Evolutionary conservation across 441 rosid genomes (phyloP).

Genomic region (Adansonia gregorii): DNA sequence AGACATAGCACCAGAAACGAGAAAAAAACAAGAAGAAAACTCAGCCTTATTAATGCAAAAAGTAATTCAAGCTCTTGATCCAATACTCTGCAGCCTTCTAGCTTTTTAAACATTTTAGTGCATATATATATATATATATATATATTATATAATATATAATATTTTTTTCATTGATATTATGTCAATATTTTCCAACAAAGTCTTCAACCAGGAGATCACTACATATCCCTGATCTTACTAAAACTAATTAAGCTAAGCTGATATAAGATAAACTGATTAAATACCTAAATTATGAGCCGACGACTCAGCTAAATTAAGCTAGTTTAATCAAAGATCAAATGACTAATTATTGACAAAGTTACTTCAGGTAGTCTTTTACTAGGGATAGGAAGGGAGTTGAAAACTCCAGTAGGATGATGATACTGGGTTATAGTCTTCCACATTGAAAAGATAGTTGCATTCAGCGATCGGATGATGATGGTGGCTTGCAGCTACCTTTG

Average conservation of each 20-base stretch:
- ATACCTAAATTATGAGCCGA: background rate
- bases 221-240: background rate
- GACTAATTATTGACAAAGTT: background rate
- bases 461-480: slow-evolving; percentile 33
- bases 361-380: background rate
- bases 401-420: slow-evolving; percentile 35
- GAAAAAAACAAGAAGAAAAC: background rate
- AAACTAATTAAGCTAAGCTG: background rate
- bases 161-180: too few species aligned
- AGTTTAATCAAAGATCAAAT: slow-evolving; percentile 8
- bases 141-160: too few species aligned
- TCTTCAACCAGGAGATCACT: background rate
- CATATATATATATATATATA: background rate
- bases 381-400: slow-evolving; percentile 31
- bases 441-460: slow-evolving; percentile 42
- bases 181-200: background rate
- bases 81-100: slow-evolving; percentile 9
- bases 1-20: background rate
- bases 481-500: slow-evolving; percentile 2
- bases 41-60: slow-evolving; percentile 9
- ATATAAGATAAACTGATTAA: background rate
- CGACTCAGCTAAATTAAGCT: background rate
- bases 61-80: slow-evolving; percentile 16
- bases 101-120: background rate
- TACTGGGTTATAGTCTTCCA: slow-evolving; percentile 40